phyloP scores from a whole-genome alignment of 768 basidiomycete genomes.

The Leccinum rimulosum region DNA sequence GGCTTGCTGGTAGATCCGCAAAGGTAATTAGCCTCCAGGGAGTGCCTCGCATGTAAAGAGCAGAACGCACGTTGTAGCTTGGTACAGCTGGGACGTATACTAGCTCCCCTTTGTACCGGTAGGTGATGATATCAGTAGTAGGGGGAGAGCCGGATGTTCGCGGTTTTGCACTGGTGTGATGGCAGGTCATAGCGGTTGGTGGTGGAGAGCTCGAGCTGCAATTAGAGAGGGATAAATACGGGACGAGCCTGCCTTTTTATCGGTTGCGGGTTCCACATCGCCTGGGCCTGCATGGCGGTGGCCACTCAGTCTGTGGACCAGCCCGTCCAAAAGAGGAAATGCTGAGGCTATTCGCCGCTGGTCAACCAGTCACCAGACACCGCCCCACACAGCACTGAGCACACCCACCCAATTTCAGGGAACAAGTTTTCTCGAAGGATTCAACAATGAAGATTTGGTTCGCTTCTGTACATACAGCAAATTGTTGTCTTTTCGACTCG shows the following conservation, averaged over 20 bases:
- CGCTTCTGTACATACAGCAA: conserved; percentile 1
- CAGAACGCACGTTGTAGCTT: conserved; percentile 40
- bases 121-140: conserved; percentile 45
- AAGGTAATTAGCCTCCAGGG: neutral
- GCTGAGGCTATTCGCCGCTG: too few species aligned
- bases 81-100: conserved; percentile 49
- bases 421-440: too few species aligned
- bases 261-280: too few species aligned
- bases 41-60: neutral
- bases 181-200: neutral
- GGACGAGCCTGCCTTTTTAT: neutral
- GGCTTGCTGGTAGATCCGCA: conserved; percentile 41
- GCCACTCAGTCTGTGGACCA: too few species aligned
- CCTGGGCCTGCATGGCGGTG: too few species aligned
- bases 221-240: neutral
- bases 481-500: too few species aligned
- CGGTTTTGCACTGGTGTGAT: neutral
- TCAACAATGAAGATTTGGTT: too few species aligned
- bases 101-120: conserved; percentile 41
- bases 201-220: too few species aligned
- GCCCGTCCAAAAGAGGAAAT: too few species aligned
- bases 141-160: neutral
- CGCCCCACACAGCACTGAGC: too few species aligned
- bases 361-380: too few species aligned
- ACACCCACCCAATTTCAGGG: too few species aligned